Evolutionary conservation across 1,139 yeast species (phyloP), one percentile per base, ranked within the genome.

Genomic region (Waltiozyma sp.): DNA sequence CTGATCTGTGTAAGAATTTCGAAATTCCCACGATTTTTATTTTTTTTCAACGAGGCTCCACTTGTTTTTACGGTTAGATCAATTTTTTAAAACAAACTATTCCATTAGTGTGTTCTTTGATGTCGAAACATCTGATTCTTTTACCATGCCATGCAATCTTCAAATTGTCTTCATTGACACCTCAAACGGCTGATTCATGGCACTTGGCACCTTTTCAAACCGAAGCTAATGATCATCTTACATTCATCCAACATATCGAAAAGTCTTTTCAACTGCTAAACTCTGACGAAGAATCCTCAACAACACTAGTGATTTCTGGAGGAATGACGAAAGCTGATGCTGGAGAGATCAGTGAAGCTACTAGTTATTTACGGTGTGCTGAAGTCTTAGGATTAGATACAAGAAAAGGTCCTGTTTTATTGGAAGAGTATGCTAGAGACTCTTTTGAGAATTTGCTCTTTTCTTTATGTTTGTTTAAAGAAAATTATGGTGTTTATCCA

Each of bases 361-460:
- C 63, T 43, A 75, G 85, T 14, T 83, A 84, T 56, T 70, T 49
- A 28, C 44, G 55, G 34, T 45, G 59, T 28, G 50, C 56, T 19
- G 47, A 51, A 23, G 44, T 56, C 9, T 38, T 60, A 14, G 49
- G 47, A 4, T 42, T 49, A 19, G 28, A 43, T 7, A 42, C 52
- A 3, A 38, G 42, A 6, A 43, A 52, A 3, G 38, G 44, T 2
- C 49, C 52, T 35, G 44, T 62, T 3, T 48, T 54, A 19, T 55
- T 61, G 4, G 95, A 86, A 55, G 87, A 80, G 51, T 81, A 64
- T 59, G 89, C 95, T 0, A 64, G 87, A 39, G 95, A 86, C 58
- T 84, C 94, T 2, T 81, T 80, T 58, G 95, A 86, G 56, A 86
- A 86, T 57, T 72, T 85, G 8, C 49, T 83, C 2, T 84, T 76